Conservation (phyloP, 805 yeast species). For the Candida mattraensis region DNA sequence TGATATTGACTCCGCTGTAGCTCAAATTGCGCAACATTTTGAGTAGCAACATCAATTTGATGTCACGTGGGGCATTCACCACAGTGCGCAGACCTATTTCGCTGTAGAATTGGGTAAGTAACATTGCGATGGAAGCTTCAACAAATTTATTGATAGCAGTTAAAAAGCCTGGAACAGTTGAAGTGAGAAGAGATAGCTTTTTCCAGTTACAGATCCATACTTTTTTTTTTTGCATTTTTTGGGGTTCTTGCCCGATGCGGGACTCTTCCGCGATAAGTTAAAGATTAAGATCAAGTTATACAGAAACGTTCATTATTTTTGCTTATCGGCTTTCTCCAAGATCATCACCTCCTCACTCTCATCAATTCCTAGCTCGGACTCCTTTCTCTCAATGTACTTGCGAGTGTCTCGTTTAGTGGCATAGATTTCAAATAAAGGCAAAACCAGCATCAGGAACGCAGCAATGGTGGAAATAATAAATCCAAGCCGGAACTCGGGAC, state of each 20-base stretch:
- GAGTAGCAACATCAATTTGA: constrained; percentile 33
- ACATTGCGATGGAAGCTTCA: too few species aligned
- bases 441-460: constrained; percentile 36
- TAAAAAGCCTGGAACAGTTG: background rate
- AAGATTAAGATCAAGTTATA: background rate
- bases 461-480: constrained; percentile 38
- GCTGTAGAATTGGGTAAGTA: constrained; percentile 11
- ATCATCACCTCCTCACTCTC: background rate
- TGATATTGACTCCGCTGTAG: constrained; percentile 40
- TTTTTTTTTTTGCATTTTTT: too few species aligned
- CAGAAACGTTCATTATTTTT: background rate
- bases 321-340: constrained; percentile 2
- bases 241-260: too few species aligned
- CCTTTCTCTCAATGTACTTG: constrained; percentile 18
- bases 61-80: constrained; percentile 32
- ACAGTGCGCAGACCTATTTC: constrained; percentile 40
- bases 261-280: too few species aligned
- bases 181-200: background rate
- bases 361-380: constrained; percentile 3
- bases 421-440: constrained; percentile 32
- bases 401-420: constrained; percentile 31
- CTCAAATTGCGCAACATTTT: constrained; percentile 38
- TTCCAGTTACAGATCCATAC: too few species aligned
- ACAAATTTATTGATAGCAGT: too few species aligned
- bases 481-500: constrained; percentile 41